Evolutionary conservation across 306 rosid species (phyloP).

Genomic region (Corylus americana): DNA sequence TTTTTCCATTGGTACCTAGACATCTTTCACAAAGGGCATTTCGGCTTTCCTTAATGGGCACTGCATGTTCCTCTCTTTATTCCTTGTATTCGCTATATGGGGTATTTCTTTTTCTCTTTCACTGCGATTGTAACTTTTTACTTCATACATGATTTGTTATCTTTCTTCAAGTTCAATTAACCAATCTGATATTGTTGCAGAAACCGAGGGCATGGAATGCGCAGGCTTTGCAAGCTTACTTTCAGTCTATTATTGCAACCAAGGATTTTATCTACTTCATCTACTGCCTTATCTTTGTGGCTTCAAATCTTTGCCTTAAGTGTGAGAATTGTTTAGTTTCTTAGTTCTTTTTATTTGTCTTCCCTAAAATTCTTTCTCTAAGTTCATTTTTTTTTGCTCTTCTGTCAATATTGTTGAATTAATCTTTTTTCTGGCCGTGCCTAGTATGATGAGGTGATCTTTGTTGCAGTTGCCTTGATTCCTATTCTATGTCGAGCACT

Average conservation of each 20-base stretch:
- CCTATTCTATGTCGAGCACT: constrained; percentile 81
- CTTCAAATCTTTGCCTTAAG: constrained; percentile 84
- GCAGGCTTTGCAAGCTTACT: constrained; percentile 86
- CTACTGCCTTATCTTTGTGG: constrained; percentile 75
- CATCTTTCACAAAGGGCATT: constrained; percentile 82
- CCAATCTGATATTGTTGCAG: constrained; percentile 46
- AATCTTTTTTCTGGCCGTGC: constrained; percentile 9
- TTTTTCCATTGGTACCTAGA: constrained; percentile 74
- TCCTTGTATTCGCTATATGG: constrained; percentile 79
- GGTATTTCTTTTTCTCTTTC: constrained; percentile 44
- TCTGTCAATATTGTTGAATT: not conserved
- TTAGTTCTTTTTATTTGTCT: constrained; percentile 7
- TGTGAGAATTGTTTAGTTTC: constrained; percentile 49
- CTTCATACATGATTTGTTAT: constrained; percentile 7
- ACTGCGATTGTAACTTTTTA: not conserved
- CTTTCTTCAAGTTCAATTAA: constrained; percentile 19
- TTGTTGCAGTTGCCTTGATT: constrained; percentile 83
- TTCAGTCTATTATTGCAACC: constrained; percentile 65
- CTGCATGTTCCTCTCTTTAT: constrained; percentile 73
- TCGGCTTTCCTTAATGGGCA: constrained; percentile 90
- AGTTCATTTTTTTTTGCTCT: not conserved
- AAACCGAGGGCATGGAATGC: constrained; percentile 93
- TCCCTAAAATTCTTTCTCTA: not conserved
- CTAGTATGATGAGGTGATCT: constrained; percentile 29
- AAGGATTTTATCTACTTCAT: constrained; percentile 87